phyloP scores from a whole-genome alignment of 345 rosid genomes.

The Gossypium herbaceum region DNA sequence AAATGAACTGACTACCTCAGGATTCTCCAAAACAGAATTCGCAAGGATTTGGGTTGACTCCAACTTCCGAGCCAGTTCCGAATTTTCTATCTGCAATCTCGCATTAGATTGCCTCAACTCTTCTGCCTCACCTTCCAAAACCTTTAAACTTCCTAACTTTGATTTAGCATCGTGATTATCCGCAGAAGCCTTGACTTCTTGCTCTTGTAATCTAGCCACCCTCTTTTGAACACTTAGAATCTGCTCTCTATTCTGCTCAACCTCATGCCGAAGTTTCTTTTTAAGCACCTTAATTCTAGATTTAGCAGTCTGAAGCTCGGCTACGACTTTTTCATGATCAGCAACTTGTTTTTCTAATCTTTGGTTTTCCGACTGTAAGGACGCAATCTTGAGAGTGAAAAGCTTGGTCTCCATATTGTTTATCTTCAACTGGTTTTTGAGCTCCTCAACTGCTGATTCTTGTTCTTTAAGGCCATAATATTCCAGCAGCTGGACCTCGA shows the following conservation, averaged over 20 bases:
- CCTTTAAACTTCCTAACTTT: slow-evolving; percentile 50
- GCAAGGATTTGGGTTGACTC: slow-evolving; percentile 61
- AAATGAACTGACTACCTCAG: slow-evolving; percentile 37
- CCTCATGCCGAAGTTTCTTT: slow-evolving; percentile 59
- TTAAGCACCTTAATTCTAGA: slow-evolving; percentile 53
- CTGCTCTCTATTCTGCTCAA: slow-evolving; percentile 71
- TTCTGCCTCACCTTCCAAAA: slow-evolving; percentile 59
- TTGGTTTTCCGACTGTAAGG: slow-evolving; percentile 61
- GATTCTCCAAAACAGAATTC: slow-evolving; percentile 52
- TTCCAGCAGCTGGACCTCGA: slow-evolving; percentile 71
- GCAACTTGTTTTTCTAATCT: slow-evolving; percentile 54
- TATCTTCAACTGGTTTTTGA: slow-evolving; percentile 69
- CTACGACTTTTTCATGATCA: slow-evolving; percentile 42
- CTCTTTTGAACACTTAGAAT: slow-evolving; percentile 55
- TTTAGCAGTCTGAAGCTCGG: slow-evolving; percentile 59
- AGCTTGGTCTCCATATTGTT: slow-evolving; percentile 70
- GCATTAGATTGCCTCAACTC: slow-evolving; percentile 55
- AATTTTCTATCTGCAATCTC: slow-evolving; percentile 55
- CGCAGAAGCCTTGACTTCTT: slow-evolving; percentile 36
- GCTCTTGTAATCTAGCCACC: slow-evolving; percentile 60
- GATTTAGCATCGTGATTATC: slow-evolving; percentile 29
- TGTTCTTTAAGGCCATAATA: slow-evolving; percentile 77
- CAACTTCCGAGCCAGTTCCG: slow-evolving; percentile 48
- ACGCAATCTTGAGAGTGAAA: slow-evolving; percentile 60
- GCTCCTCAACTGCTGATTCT: slow-evolving; percentile 63